Evolutionary conservation across 495 filamentous ascomycete species (phyloP).

Genomic region (Lichenothelia convexa): DNA sequence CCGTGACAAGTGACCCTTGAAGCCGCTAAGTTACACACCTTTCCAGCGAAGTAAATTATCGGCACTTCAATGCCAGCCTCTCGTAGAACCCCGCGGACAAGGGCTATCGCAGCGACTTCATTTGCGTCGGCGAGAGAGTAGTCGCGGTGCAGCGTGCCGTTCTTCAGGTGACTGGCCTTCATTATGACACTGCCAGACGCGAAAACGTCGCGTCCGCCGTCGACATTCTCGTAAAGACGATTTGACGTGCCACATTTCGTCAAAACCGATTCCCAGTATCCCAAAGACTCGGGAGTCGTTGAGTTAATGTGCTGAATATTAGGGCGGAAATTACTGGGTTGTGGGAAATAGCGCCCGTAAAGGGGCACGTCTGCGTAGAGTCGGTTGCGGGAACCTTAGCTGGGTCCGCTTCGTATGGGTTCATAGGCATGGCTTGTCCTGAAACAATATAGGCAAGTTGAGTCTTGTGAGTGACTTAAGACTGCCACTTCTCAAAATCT

Average conservation of each 20-base stretch:
- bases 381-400: too few relatives aligned
- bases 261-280: constrained; percentile 24
- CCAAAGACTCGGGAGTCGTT: constrained; percentile 15
- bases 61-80: constrained; percentile 25
- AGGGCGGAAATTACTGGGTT: too few relatives aligned
- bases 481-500: too few relatives aligned
- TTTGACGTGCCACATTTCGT: constrained; percentile 15
- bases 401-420: too few relatives aligned
- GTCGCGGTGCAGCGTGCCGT: too few relatives aligned
- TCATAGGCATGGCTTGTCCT: too few relatives aligned
- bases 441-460: too few relatives aligned
- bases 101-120: constrained; percentile 20
- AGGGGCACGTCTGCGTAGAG: too few relatives aligned
- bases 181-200: constrained; percentile 29
- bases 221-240: constrained; percentile 21
- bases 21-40: constrained; percentile 14
- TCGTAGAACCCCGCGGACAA: constrained; percentile 16
- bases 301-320: constrained; percentile 20
- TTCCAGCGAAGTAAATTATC: constrained; percentile 24
- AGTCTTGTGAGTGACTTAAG: too few relatives aligned
- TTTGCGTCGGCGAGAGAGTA: constrained; percentile 27
- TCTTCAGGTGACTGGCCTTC: constrained; percentile 26
- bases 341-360: too few relatives aligned
- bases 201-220: constrained; percentile 27
- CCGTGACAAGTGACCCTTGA: constrained; percentile 1